A percentile compares a stretch with the other conserved stretches of the same genome.
Conservation (phyloP, 2,329 filamentous ascomycete genomes). For the Fusarium piperis region DNA sequence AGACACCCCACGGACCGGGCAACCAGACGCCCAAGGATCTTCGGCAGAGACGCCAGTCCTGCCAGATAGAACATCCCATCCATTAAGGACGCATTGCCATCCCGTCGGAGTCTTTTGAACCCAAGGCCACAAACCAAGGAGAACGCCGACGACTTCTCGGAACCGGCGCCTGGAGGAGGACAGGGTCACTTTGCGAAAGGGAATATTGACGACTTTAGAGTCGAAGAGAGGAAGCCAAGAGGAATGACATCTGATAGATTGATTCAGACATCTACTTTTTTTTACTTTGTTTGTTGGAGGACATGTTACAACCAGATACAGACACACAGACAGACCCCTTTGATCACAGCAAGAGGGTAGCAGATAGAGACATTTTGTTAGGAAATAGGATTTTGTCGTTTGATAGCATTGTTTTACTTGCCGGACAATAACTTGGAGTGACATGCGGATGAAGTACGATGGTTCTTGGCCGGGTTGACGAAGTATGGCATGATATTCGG, state of each 20-base stretch:
- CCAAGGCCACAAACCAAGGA: conserved; percentile 29
- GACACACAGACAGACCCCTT: conserved; percentile 31
- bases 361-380: conserved; percentile 39
- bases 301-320: conserved; percentile 30
- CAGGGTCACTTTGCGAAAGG: conserved; percentile 14
- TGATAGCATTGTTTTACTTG: not conserved
- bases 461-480: not conserved
- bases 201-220: conserved; percentile 22
- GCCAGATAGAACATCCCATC: conserved; percentile 23
- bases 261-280: conserved; percentile 4
- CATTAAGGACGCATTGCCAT: conserved; percentile 27
- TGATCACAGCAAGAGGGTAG: conserved; percentile 42
- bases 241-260: conserved; percentile 12
- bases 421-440: not conserved
- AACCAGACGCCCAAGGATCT: conserved; percentile 32
- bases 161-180: conserved; percentile 25
- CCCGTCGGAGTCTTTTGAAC: conserved; percentile 30
- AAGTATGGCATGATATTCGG: conserved; percentile 3
- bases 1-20: conserved; percentile 24
- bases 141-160: conserved; percentile 19
- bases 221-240: conserved; percentile 26
- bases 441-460: not conserved
- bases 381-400: conserved; percentile 22
- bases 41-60: conserved; percentile 30
- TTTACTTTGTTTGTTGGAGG: conserved; percentile 29